Conservation (phyloP, 148 eudicot species). For the Vaccinium corymbosum region DNA sequence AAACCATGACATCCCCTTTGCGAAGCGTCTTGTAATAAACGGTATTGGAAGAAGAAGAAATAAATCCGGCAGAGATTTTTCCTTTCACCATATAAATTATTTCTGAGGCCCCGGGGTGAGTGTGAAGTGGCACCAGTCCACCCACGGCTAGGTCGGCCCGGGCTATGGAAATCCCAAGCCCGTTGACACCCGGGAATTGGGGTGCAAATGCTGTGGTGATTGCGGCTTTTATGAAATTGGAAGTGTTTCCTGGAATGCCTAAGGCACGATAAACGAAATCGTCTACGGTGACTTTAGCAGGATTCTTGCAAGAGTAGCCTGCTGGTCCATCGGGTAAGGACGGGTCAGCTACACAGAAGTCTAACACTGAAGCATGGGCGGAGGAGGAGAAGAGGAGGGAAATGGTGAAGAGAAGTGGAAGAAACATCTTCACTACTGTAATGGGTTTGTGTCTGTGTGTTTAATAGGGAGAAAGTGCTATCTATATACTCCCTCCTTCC, state of each 20-base stretch:
- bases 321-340: conserved; percentile 42
- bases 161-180: conserved; percentile 69
- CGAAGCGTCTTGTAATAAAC: conserved; percentile 45
- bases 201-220: conserved; percentile 67
- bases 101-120: conserved; percentile 69
- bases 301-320: conserved; percentile 73
- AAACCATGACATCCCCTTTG: conserved; percentile 66
- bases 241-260: conserved; percentile 48
- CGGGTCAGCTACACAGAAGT: conserved; percentile 70
- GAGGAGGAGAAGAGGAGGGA: conserved; percentile 28
- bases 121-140: conserved; percentile 87
- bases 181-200: conserved; percentile 70
- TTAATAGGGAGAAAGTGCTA: no score
- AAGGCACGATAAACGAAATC: conserved; percentile 52
- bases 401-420: conserved; percentile 30
- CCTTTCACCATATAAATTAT: conserved; percentile 51
- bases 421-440: conserved; percentile 34
- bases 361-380: conserved; percentile 37
- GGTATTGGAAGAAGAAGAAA: conserved; percentile 42
- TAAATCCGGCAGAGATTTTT: conserved; percentile 52
- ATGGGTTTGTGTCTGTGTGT: background rate
- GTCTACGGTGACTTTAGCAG: conserved; percentile 30
- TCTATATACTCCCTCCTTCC: no score
- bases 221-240: conserved; percentile 62
- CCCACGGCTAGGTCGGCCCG: conserved; percentile 59